phyloP scores from a whole-genome alignment of 306 rosid genomes.

The Trifolium fragiferum region DNA sequence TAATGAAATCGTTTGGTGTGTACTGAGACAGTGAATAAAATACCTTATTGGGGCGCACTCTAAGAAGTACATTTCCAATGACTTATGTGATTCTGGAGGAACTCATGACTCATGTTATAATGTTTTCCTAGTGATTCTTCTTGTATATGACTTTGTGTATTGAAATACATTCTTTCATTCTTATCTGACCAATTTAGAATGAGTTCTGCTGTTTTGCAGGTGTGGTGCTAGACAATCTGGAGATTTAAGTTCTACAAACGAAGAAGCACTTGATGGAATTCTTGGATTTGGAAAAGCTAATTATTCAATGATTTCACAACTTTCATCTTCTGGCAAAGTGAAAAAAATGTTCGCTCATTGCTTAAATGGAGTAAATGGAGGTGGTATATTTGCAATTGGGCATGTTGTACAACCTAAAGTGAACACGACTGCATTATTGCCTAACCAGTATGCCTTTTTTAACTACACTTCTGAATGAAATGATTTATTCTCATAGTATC shows the following conservation, averaged over 20 bases:
- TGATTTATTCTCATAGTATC: conserved; percentile 23
- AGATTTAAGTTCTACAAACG: conserved; percentile 67
- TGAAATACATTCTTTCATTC: conserved; percentile 27
- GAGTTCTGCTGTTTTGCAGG: conserved; percentile 53
- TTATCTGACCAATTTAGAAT: conserved; percentile 33
- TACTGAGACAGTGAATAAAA: conserved; percentile 6
- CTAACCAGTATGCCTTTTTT: conserved; percentile 79
- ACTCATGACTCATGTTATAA: background rate
- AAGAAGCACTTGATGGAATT: conserved; percentile 97
- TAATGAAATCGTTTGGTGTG: background rate
- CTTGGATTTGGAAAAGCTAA: conserved; percentile 98
- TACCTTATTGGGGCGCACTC: conserved; percentile 19
- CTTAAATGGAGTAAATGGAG: conserved; percentile 93
- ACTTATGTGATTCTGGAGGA: conserved; percentile 35
- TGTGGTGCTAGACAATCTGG: conserved; percentile 98
- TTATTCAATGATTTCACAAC: conserved; percentile 91
- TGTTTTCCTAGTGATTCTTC: conserved; percentile 29
- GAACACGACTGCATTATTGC: conserved; percentile 84
- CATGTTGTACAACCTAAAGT: conserved; percentile 96
- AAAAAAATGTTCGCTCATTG: conserved; percentile 99
- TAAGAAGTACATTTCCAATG: conserved; percentile 5
- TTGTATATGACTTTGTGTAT: background rate
- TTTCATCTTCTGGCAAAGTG: conserved; percentile 87
- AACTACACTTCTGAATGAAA: conserved; percentile 10
- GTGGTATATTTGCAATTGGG: conserved; percentile 98